Percentiles rank a stretch among this genome's conserved stretches.
Conservation (phyloP, 2,329 filamentous ascomycete genomes). For the Incumbomyces delicatus region DNA sequence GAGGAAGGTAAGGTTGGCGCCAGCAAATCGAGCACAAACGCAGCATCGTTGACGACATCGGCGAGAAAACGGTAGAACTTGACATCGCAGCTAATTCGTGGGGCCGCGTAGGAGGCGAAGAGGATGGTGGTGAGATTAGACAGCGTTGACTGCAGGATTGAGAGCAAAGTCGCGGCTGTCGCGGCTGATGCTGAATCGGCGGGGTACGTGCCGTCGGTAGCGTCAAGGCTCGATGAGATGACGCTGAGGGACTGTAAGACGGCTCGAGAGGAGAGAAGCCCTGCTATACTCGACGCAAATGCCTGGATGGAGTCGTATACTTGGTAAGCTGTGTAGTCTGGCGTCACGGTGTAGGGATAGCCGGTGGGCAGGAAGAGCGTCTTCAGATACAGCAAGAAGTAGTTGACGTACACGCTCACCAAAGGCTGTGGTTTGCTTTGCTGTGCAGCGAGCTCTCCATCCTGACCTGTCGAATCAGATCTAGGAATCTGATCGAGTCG, state of each 20-base stretch:
- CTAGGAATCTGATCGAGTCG: not conserved
- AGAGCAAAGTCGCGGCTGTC: slow-evolving; percentile 70
- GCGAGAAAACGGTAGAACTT: slow-evolving; percentile 82
- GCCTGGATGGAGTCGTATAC: slow-evolving; percentile 64
- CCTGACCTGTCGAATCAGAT: no score
- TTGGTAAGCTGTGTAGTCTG: slow-evolving; percentile 53
- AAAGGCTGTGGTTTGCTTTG: not conserved
- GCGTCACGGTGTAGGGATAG: slow-evolving; percentile 77
- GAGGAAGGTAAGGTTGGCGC: slow-evolving; percentile 61
- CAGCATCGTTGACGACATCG: slow-evolving; percentile 78
- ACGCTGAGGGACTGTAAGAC: slow-evolving; percentile 66
- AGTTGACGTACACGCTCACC: not conserved
- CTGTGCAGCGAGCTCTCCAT: not conserved
- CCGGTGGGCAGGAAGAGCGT: slow-evolving; percentile 70
- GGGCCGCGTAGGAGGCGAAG: slow-evolving; percentile 74
- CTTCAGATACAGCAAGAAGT: not conserved
- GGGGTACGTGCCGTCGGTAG: slow-evolving; percentile 7
- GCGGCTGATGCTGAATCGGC: slow-evolving; percentile 41
- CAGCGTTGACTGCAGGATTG: slow-evolving; percentile 71
- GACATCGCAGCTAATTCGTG: slow-evolving; percentile 77
- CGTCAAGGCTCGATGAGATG: slow-evolving; percentile 64
- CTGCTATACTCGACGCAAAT: slow-evolving; percentile 72
- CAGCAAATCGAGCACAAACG: slow-evolving; percentile 75
- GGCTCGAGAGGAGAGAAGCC: slow-evolving; percentile 69
- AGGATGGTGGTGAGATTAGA: slow-evolving; percentile 75